Evolutionary conservation across 2,329 filamentous ascomycete genomes (phyloP).

Genomic region (Tolypocladium paradoxum): DNA sequence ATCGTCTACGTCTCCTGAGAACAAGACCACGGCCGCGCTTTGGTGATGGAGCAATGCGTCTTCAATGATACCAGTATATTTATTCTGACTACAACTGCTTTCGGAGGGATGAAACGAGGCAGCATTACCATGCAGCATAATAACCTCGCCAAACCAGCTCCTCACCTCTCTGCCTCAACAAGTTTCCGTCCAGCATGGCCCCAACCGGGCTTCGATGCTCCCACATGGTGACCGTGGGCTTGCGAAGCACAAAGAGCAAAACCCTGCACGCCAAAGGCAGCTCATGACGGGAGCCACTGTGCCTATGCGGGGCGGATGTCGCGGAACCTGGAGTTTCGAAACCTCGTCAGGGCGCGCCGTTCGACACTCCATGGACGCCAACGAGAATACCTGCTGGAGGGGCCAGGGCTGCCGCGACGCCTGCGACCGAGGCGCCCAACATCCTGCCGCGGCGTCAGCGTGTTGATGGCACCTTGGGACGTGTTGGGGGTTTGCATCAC

Average conservation of each 20-base stretch:
- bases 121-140: not conserved
- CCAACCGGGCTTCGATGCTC: not conserved
- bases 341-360: not conserved
- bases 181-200: not conserved
- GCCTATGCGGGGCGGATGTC: not conserved
- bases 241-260: not conserved
- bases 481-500: not conserved
- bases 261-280: not conserved
- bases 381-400: not conserved
- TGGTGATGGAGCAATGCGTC: not conserved
- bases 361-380: not conserved
- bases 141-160: not conserved
- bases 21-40: not conserved
- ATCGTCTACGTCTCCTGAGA: not conserved
- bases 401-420: conserved; percentile 8
- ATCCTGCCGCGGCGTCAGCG: conserved; percentile 9
- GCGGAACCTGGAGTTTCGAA: not conserved
- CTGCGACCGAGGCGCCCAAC: conserved; percentile 9
- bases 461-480: not conserved
- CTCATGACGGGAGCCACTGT: not conserved
- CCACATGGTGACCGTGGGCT: not conserved
- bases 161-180: not conserved
- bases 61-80: not conserved
- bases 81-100: not conserved
- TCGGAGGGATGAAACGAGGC: not conserved